Conservation (phyloP, 1,139 yeast genomes). For the Hyphopichia pseudoburtonii region DNA sequence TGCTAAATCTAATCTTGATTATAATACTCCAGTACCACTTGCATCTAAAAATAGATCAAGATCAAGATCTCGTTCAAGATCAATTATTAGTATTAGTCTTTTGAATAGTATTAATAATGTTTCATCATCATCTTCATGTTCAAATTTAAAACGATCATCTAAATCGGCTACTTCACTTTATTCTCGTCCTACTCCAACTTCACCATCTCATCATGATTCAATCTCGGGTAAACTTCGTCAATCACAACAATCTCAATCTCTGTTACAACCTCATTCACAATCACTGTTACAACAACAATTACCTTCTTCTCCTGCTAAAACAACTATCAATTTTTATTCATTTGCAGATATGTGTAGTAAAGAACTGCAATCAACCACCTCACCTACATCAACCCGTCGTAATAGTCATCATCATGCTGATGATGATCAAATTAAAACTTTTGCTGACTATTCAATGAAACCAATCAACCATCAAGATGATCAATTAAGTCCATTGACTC, state of each 20-base stretch:
- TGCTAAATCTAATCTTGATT: constrained; percentile 1
- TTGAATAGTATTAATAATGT: constrained; percentile 15
- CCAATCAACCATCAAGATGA: constrained; percentile 2
- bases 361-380: constrained; percentile 10
- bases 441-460: constrained; percentile 1
- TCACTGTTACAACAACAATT: background rate
- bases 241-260: constrained; percentile 5
- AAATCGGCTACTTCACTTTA: constrained; percentile 2
- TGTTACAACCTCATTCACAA: background rate
- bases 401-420: background rate
- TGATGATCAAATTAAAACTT: background rate
- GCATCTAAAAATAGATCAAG: background rate
- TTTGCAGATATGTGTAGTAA: constrained; percentile 31
- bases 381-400: background rate
- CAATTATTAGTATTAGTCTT: constrained; percentile 24
- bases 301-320: constrained; percentile 4
- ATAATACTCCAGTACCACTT: background rate
- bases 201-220: background rate
- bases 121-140: constrained; percentile 4
- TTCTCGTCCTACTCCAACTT: too few relatives aligned
- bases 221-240: constrained; percentile 1
- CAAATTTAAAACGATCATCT: background rate
- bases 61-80: constrained; percentile 19
- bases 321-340: constrained; percentile 32
- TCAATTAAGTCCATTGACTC: background rate